A percentile compares a stretch with the other conserved stretches of the same genome.
phyloP scores from a whole-genome alignment of 306 rosid species.

The Carpinus fangiana region DNA sequence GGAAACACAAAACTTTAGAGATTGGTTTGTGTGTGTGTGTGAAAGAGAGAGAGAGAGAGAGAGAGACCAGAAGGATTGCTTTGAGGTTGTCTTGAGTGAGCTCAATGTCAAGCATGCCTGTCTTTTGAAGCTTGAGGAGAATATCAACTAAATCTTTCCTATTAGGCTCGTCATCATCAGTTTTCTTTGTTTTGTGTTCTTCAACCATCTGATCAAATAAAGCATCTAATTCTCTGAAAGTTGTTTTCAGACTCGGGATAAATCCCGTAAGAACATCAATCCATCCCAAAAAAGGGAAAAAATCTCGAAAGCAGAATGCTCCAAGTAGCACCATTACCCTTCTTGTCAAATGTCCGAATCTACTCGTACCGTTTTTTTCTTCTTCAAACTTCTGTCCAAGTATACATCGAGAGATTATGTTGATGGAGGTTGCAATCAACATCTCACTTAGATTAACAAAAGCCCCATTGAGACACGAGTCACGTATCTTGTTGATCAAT shows the following conservation, averaged over 20 bases:
- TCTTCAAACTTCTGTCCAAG: slow-evolving; percentile 26
- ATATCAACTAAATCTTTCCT: slow-evolving; percentile 22
- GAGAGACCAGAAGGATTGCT: slow-evolving; percentile 32
- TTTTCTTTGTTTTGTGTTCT: slow-evolving; percentile 15
- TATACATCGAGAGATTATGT: slow-evolving; percentile 28
- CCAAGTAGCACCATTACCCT: background rate
- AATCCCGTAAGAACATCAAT: slow-evolving; percentile 37
- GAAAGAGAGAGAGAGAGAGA: background rate
- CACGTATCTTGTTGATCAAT: background rate
- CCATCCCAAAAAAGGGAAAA: slow-evolving; percentile 42
- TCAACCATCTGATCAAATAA: slow-evolving; percentile 33
- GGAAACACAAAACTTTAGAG: no score
- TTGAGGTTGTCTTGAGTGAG: slow-evolving; percentile 21
- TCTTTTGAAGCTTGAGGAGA: slow-evolving; percentile 26
- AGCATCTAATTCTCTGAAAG: slow-evolving; percentile 13
- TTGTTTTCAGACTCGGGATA: slow-evolving; percentile 8
- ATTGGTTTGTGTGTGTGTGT: no score
- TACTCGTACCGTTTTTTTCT: background rate
- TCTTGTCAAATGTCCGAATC: slow-evolving; percentile 17
- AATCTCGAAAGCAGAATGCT: slow-evolving; percentile 38
- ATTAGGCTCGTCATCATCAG: background rate
- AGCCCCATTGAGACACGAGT: background rate
- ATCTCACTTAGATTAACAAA: slow-evolving; percentile 27
- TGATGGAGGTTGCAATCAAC: slow-evolving; percentile 23
- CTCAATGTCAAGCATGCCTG: background rate